Evolutionary conservation across 352 stramenopile genomes (phyloP), one percentile per base, ranked within the genome.

Genomic region (Phytophthora nicotianae): DNA sequence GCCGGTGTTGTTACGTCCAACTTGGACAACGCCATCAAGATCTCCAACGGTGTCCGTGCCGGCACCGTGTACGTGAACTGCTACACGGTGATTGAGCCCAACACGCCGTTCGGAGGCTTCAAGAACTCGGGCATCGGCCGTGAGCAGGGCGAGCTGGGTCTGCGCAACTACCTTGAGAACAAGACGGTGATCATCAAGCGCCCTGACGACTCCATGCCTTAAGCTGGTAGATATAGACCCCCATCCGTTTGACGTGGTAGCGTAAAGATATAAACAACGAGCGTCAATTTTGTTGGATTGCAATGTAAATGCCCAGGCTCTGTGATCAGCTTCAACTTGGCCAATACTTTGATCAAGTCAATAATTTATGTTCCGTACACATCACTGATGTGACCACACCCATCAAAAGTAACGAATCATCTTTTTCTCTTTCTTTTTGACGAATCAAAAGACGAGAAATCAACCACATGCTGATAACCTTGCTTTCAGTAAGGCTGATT

Each of bases 11-110:
- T 89, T 45, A 97, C 91, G 14, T 74, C 83, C 50, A 90, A 96
- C 70, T 32, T 98, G 23, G 72, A 80, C 41, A 83, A 91, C 45
- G 83, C 83, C 5, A 87, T 97, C 61, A 80, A 89, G 49, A 86
- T 98, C 62, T 82, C 90, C 50, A 86, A 95, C 52, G 69, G 65
- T 9, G 72, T 99, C 16, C 84, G 97, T 49, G 77, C 80, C 50
- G 95, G 95, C 38, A 97, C 97, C n/a, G 89, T 98, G 19, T 96
- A 94, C 63, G 82, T 98, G 7, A 99, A 98, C 77, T 96, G 82
- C 70, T 98, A 98, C 74, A 71, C 96, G 38, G 58, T 96, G 11
- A 94, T 96, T 24, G 91, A 96, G 53, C 68, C 73, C 17, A 83
- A 86, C 60, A 92, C 96, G 56, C 81, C 83, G 16, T 96, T 94